These are phyloP conservation scores for Madurella mycetomatis DNA, from an alignment of 2,329 filamentous ascomycete species.

Conservation along the genomic window DNA sequence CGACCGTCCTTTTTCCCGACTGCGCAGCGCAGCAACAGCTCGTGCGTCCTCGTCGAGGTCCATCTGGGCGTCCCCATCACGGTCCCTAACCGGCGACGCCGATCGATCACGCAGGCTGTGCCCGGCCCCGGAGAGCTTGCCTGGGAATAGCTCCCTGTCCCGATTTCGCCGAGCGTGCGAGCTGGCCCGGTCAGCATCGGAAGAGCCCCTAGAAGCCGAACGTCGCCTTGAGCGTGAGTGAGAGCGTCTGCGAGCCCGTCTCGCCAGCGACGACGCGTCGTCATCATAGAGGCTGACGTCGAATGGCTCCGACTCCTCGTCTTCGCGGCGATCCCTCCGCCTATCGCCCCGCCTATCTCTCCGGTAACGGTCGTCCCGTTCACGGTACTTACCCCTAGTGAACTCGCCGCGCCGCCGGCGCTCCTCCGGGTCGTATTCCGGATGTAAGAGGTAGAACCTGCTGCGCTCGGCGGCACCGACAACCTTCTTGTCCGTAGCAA, in stretches of 20 bases:
- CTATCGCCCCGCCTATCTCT: constrained; percentile 39
- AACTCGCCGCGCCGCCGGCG: constrained; percentile 53
- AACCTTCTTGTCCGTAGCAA: constrained; percentile 73
- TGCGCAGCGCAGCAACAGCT: constrained; percentile 32
- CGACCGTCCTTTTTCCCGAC: constrained; percentile 41
- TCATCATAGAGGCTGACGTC: constrained; percentile 81
- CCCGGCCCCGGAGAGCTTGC: constrained; percentile 27
- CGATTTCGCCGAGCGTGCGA: constrained; percentile 39
- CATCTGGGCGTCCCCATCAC: constrained; percentile 37
- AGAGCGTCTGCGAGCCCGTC: constrained; percentile 22
- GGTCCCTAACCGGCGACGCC: constrained; percentile 45
- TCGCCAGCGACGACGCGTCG: constrained; percentile 40
- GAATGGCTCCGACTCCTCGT: constrained; percentile 50
- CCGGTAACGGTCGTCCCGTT: constrained; percentile 47
- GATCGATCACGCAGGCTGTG: constrained; percentile 43
- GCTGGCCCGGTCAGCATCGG: constrained; percentile 26
- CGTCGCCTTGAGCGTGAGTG: constrained; percentile 23
- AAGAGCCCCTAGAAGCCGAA: constrained; percentile 24
- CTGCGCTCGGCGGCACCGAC: constrained; percentile 74
- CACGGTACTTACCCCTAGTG: constrained; percentile 53
- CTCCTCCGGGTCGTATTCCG: constrained; percentile 80
- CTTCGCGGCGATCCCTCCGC: constrained; percentile 56
- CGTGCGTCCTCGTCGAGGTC: constrained; percentile 29
- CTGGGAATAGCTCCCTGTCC: constrained; percentile 62
- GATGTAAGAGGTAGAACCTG: constrained; percentile 87